Conservation (phyloP, 2,329 filamentous ascomycete genomes). For the Rhynchosporium graminicola region DNA sequence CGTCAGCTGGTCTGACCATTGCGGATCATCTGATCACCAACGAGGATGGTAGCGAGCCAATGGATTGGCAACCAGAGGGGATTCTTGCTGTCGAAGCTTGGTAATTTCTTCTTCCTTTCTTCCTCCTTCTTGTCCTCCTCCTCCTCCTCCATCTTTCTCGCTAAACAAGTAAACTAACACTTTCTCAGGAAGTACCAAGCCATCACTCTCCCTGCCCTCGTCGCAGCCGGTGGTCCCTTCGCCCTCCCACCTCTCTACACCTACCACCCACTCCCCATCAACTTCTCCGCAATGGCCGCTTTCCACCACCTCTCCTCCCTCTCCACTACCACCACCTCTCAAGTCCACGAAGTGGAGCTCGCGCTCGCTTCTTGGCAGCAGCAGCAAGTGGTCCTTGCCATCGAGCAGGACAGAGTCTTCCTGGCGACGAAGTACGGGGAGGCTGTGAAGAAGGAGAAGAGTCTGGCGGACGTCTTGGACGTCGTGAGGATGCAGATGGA, state of each 20-base stretch:
- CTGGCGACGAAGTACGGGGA: neutral
- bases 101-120: neutral
- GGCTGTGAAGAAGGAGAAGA: neutral
- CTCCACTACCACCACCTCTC: neutral
- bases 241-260: neutral
- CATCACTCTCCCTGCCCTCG: neutral
- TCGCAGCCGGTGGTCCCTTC: constrained; percentile 2
- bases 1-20: neutral
- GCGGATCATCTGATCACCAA: neutral
- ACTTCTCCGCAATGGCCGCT: neutral
- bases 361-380: neutral
- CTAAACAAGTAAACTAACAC: neutral
- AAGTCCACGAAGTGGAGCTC: neutral
- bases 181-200: neutral
- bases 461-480: neutral
- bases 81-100: neutral
- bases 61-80: neutral
- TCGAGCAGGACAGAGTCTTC: constrained; percentile 1
- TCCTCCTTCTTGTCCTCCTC: neutral
- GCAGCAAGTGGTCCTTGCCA: neutral
- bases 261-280: neutral
- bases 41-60: neutral
- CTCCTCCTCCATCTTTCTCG: too few relatives aligned
- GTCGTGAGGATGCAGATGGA: neutral
- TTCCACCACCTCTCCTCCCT: neutral